Conservation (phyloP, 768 basidiomycete species). For the Termitomyces heimii region DNA sequence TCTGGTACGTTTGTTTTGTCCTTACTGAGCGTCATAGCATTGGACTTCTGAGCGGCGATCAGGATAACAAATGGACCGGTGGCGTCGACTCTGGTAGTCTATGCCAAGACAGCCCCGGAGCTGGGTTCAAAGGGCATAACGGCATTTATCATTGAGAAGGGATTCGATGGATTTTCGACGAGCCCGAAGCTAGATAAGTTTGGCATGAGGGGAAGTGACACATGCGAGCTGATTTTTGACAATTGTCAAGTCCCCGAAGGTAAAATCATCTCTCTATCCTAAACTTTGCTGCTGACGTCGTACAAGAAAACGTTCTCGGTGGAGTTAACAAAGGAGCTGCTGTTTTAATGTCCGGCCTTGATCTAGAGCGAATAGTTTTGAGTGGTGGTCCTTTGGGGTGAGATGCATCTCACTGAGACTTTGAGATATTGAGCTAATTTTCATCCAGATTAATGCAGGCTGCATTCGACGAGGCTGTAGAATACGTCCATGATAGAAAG, state of each 20-base stretch:
- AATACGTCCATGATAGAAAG: constrained; percentile 89
- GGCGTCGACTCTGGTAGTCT: constrained; percentile 88
- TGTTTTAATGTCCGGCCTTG: constrained; percentile 93
- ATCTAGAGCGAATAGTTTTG: constrained; percentile 86
- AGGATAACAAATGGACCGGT: constrained; percentile 96
- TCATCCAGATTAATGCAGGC: constrained; percentile 78
- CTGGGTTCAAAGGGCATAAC: constrained; percentile 87
- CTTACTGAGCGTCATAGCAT: background rate
- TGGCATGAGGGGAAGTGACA: constrained; percentile 95
- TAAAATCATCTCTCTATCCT: constrained; percentile 22
- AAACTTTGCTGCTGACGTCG: constrained; percentile 5
- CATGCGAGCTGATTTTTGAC: constrained; percentile 90
- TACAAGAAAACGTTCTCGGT: constrained; percentile 81
- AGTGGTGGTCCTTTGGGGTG: constrained; percentile 91
- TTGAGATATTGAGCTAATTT: constrained; percentile 4
- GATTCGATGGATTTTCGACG: constrained; percentile 79
- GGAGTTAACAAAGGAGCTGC: constrained; percentile 71
- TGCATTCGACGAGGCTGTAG: constrained; percentile 82
- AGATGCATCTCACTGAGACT: constrained; percentile 12
- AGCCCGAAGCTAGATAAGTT: constrained; percentile 92
- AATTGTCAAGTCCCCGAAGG: constrained; percentile 87
- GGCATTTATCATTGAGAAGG: constrained; percentile 84
- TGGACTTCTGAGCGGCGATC: constrained; percentile 5
- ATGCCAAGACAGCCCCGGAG: constrained; percentile 80
- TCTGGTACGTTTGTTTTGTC: constrained; percentile 58